Evolutionary conservation across 768 basidiomycete genomes (phyloP).

Genomic region (Hericium rajendrae): DNA sequence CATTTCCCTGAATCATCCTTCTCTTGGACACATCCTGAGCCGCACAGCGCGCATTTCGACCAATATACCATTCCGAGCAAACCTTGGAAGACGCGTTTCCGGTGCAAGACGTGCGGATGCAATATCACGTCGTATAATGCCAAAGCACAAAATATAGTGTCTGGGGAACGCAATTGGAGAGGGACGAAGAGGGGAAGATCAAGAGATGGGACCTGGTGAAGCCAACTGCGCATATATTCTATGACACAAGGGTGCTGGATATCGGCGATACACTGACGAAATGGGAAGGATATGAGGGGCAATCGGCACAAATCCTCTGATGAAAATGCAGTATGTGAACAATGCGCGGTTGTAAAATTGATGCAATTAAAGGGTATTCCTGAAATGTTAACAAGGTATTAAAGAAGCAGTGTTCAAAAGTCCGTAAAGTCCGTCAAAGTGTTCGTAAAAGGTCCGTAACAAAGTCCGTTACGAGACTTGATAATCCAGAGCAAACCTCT

Average conservation of each 20-base stretch:
- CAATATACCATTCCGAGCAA: conserved; percentile 38
- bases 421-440: neutral
- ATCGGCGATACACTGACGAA: conserved; percentile 47
- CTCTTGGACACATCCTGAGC: conserved; percentile 39
- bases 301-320: conserved; percentile 29
- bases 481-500: neutral
- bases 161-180: conserved; percentile 47
- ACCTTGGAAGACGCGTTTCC: conserved; percentile 50
- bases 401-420: neutral
- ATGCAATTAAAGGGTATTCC: too few relatives aligned
- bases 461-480: neutral
- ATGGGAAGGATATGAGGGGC: conserved; percentile 55
- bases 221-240: conserved; percentile 61
- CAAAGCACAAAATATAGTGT: conserved; percentile 40
- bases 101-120: conserved; percentile 54
- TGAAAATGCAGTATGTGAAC: too few relatives aligned
- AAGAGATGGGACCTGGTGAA: conserved; percentile 43
- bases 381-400: neutral
- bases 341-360: too few relatives aligned
- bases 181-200: conserved; percentile 41
- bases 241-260: conserved; percentile 50
- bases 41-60: conserved; percentile 31
- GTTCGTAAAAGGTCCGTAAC: neutral
- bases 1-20: conserved; percentile 46
- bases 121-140: conserved; percentile 44